A percentile compares a stretch with the other conserved stretches of the same genome.
Evolutionary conservation across 2,329 filamentous ascomycete genomes (phyloP).

Genomic region (Hansfordia pulvinata): DNA sequence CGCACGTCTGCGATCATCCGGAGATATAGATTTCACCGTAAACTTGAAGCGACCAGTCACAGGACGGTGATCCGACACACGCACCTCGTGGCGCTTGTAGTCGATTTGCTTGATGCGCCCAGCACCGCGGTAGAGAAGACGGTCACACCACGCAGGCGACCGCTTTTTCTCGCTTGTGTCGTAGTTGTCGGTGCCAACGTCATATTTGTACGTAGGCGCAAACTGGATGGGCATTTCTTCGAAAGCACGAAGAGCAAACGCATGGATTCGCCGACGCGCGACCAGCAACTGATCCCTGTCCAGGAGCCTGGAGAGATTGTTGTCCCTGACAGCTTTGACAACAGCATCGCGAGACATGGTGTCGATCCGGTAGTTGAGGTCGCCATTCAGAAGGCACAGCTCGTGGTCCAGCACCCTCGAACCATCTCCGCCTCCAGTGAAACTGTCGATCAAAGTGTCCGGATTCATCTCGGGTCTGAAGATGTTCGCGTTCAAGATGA

Average conservation of each 20-base stretch:
- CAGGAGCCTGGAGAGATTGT: constrained; percentile 73
- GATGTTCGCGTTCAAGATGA: constrained; percentile 68
- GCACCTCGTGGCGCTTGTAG: constrained; percentile 79
- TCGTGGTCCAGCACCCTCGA: constrained; percentile 94
- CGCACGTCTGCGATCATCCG: constrained; percentile 46
- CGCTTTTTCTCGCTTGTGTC: constrained; percentile 91
- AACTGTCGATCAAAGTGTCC: constrained; percentile 70
- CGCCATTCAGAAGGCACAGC: constrained; percentile 90
- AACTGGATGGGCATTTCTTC: constrained; percentile 86
- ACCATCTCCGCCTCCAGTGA: constrained; percentile 84
- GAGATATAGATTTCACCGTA: constrained; percentile 69
- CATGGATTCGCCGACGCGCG: constrained; percentile 76
- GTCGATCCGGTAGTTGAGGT: constrained; percentile 96
- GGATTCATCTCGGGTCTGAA: constrained; percentile 45
- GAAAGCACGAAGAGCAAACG: constrained; percentile 78
- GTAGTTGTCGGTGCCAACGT: constrained; percentile 87
- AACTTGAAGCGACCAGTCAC: constrained; percentile 78
- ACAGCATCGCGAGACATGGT: constrained; percentile 92
- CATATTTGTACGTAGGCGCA: constrained; percentile 95
- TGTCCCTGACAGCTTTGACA: constrained; percentile 67
- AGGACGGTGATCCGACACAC: constrained; percentile 83
- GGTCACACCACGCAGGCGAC: constrained; percentile 92
- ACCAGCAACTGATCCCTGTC: constrained; percentile 90
- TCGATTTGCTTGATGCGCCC: constrained; percentile 78
- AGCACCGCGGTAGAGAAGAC: constrained; percentile 71